Evolutionary conservation across 345 rosid genomes (phyloP).

Genomic region (Populus euphratica): DNA sequence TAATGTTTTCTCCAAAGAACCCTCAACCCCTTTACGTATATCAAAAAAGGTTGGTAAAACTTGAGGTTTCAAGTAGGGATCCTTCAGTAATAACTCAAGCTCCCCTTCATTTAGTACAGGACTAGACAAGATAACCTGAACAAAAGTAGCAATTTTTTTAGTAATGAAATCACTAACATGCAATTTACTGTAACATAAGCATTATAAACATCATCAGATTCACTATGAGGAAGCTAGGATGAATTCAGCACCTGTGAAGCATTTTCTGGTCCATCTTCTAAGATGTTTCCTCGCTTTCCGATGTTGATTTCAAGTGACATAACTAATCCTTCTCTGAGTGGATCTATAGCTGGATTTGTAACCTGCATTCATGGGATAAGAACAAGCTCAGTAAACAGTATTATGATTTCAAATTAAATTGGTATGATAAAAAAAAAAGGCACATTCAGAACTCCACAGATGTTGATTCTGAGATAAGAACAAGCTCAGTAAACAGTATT

Average conservation of each 20-base stretch:
- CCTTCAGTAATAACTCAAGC: conserved; percentile 72
- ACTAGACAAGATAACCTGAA: conserved; percentile 72
- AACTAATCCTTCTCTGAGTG: conserved; percentile 93
- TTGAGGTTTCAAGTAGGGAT: conserved; percentile 59
- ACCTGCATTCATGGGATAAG: conserved; percentile 46
- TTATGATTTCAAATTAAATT: not conserved
- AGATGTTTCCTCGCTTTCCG: conserved; percentile 88
- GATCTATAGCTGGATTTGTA: conserved; percentile 98
- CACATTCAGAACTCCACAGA: not conserved
- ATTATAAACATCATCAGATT: conserved; percentile 9
- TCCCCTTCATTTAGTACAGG: conserved; percentile 92
- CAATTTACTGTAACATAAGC: conserved; percentile 1
- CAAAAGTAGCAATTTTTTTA: conserved; percentile 12
- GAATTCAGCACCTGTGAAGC: conserved; percentile 68
- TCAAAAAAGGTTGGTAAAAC: conserved; percentile 76
- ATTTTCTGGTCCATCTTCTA: conserved; percentile 94
- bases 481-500: not conserved
- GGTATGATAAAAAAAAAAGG: not conserved
- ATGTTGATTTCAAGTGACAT: conserved; percentile 97
- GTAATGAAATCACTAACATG: not conserved
- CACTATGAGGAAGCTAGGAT: conserved; percentile 2
- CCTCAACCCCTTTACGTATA: conserved; percentile 86
- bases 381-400: conserved; percentile 7
- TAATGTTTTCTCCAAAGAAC: conserved; percentile 75
- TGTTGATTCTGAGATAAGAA: not conserved